phyloP scores from a whole-genome alignment of 2,329 filamentous ascomycete species.

The Phyllachora maydis region DNA sequence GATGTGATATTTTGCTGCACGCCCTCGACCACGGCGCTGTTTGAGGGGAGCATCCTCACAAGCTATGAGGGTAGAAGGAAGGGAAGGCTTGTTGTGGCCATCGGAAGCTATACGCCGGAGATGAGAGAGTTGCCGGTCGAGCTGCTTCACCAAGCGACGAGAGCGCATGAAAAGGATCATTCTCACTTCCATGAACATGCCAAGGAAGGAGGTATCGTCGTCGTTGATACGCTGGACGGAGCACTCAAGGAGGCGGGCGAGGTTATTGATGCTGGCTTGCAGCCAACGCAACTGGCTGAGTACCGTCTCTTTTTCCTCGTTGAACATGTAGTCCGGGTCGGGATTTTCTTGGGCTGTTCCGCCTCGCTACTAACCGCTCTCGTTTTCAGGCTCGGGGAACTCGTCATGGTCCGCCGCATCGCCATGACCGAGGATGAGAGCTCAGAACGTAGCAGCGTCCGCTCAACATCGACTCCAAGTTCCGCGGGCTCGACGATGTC shows the following conservation, averaged over 20 bases:
- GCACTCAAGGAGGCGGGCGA: slow-evolving; percentile 74
- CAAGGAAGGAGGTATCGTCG: slow-evolving; percentile 40
- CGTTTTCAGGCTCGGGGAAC: slow-evolving; percentile 44
- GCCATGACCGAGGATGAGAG: slow-evolving; percentile 10
- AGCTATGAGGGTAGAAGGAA: slow-evolving; percentile 48
- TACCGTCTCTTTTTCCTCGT: slow-evolving; percentile 7
- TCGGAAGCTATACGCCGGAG: slow-evolving; percentile 46
- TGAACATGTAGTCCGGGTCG: no score
- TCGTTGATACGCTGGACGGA: slow-evolving; percentile 60
- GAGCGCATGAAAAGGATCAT: slow-evolving; percentile 19
- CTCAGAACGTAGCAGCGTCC: slow-evolving; percentile 12
- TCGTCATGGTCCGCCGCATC: slow-evolving; percentile 38
- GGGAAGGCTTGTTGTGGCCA: slow-evolving; percentile 49
- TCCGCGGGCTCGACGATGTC: slow-evolving; percentile 16
- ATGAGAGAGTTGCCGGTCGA: slow-evolving; percentile 75
- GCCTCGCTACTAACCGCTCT: background rate
- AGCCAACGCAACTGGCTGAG: slow-evolving; percentile 63
- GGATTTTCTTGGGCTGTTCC: slow-evolving; percentile 1
- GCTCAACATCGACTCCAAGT: slow-evolving; percentile 8
- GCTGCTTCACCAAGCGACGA: slow-evolving; percentile 42
- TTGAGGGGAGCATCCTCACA: slow-evolving; percentile 53
- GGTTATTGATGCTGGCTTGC: slow-evolving; percentile 57
- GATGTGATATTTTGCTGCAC: slow-evolving; percentile 85
- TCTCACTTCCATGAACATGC: slow-evolving; percentile 48
- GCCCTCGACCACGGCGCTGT: slow-evolving; percentile 52